These are phyloP conservation scores for Botrytis pseudocinerea DNA, from an alignment of 2,329 filamentous ascomycete genomes.

Conservation along the genomic window DNA sequence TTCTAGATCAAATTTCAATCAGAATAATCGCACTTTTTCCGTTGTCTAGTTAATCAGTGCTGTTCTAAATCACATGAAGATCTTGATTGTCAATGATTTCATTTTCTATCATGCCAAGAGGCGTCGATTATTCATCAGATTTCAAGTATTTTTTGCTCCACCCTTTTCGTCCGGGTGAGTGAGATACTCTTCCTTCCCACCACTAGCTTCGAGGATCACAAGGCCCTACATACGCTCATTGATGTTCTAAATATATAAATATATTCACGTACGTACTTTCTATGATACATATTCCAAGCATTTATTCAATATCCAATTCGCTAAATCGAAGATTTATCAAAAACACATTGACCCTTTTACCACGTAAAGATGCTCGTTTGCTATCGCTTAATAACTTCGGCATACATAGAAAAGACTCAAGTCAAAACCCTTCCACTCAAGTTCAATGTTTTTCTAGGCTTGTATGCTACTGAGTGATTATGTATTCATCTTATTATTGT, in stretches of 20 bases:
- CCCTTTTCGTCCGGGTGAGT: not conserved
- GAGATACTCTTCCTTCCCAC: not conserved
- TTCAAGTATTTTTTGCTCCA: not conserved
- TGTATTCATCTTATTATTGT: not conserved
- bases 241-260: not conserved
- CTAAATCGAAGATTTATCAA: not conserved
- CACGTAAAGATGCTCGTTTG: not conserved
- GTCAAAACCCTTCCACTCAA: not conserved
- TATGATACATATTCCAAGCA: not conserved
- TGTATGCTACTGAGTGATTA: not conserved
- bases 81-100: not conserved
- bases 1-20: not conserved
- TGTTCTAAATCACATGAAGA: not conserved
- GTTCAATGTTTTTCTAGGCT: not conserved
- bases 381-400: not conserved
- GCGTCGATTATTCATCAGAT: not conserved
- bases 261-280: not conserved
- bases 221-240: not conserved
- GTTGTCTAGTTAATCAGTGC: not conserved
- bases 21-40: not conserved
- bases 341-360: not conserved
- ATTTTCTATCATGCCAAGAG: not conserved
- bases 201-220: no score
- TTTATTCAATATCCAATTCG: not conserved
- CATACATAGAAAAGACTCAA: not conserved